These are phyloP conservation scores for Aspergillus ellipticus DNA, from an alignment of 495 filamentous ascomycete genomes.

Conservation along the genomic window DNA sequence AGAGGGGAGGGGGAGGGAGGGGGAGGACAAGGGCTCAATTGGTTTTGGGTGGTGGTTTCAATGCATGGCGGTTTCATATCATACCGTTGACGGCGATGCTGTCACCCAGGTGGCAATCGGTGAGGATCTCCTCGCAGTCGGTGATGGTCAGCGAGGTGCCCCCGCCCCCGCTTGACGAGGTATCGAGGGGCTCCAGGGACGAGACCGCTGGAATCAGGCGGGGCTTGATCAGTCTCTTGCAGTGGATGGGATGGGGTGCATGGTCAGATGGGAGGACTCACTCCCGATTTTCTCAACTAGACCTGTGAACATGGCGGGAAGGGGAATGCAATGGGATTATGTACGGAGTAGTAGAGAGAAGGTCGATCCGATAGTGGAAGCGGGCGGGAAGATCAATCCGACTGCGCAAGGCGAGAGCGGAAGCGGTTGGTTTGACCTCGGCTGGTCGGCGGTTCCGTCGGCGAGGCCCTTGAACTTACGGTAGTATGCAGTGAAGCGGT, in stretches of 20 bases:
- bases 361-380: constrained; percentile 7
- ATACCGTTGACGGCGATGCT: constrained; percentile 88
- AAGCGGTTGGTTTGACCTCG: constrained; percentile 28
- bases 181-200: constrained; percentile 73
- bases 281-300: constrained; percentile 94
- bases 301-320: constrained; percentile 83
- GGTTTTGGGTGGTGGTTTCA: neutral
- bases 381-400: constrained; percentile 18
- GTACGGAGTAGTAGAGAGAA: neutral
- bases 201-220: constrained; percentile 61
- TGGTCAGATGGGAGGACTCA: constrained; percentile 42
- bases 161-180: constrained; percentile 60
- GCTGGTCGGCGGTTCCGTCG: constrained; percentile 23
- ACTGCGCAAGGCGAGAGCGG: constrained; percentile 9
- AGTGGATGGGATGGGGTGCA: too few species aligned
- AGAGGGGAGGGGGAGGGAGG: neutral
- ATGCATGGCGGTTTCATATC: neutral
- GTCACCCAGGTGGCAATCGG: constrained; percentile 82
- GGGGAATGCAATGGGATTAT: neutral
- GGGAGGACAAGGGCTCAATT: neutral
- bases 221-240: neutral
- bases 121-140: constrained; percentile 67
- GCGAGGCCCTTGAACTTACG: too few species aligned
- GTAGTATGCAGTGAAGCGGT: too few species aligned
- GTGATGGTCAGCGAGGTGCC: constrained; percentile 90